phyloP scores from a whole-genome alignment of 495 filamentous ascomycete species.

The Emericellopsis terricola region DNA sequence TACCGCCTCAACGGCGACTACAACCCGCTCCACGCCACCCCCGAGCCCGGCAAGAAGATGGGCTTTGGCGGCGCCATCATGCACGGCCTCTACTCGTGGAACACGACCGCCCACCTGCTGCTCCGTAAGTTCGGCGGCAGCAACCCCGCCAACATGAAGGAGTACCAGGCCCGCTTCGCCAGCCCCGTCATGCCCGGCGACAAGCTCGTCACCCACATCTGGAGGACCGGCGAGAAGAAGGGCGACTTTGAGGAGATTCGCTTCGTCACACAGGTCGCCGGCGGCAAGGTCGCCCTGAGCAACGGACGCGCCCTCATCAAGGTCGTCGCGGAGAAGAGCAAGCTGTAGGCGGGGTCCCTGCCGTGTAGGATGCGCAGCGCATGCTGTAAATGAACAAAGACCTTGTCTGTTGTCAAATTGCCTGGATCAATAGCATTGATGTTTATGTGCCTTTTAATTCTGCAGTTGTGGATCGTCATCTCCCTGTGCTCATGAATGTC shows the following conservation, averaged over 20 bases:
- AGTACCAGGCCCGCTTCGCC: conserved; percentile 79
- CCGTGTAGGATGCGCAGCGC: not conserved
- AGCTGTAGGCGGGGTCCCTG: conserved; percentile 33
- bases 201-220: conserved; percentile 45
- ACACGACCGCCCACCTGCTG: conserved; percentile 58
- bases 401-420: not conserved
- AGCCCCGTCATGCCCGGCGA: conserved; percentile 65
- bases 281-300: conserved; percentile 61
- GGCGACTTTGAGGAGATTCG: conserved; percentile 68
- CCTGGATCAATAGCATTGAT: not conserved
- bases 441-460: not conserved
- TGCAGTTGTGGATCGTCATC: too few relatives aligned
- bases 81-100: conserved; percentile 77
- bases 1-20: conserved; percentile 83
- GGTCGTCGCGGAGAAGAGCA: conserved; percentile 39
- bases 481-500: not conserved
- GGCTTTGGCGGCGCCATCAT: conserved; percentile 80
- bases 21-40: conserved; percentile 75
- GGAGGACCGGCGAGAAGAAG: conserved; percentile 43
- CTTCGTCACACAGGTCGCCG: conserved; percentile 53
- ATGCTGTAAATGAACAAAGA: not conserved
- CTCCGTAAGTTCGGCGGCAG: conserved; percentile 54
- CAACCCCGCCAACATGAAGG: conserved; percentile 59
- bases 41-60: conserved; percentile 72
- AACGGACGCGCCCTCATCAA: conserved; percentile 71